Base-by-base conservation (phyloP, 164 flowering plant genomes). In the Chimonanthus salicifolius region DNA sequence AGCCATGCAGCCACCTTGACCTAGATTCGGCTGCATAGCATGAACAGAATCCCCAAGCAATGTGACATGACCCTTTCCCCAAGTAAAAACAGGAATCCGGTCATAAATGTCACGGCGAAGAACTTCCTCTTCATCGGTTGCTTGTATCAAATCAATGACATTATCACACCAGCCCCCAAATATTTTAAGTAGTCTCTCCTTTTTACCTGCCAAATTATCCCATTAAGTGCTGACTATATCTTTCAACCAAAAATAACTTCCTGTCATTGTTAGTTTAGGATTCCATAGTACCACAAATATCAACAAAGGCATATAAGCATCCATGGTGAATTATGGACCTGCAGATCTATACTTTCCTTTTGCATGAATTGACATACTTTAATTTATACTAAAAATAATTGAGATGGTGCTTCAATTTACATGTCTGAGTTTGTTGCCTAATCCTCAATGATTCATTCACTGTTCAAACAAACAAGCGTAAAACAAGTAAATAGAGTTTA, bases 1-100 rank as follows among this genome's bases (percentile, higher is more conserved):
- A 13, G 83, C 85, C 85, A 83, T 81, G 74, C 85, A 83, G 44
- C 85, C 85, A 10, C 85, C 85, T 68, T 83, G 85, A 45, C 85
- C 85, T 3, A 83, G 64, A 83, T 83, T 83, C 62, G 85, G 83
- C 50, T 83, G 85, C 83, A 83, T 79, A 1, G 85, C 71, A 67
- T 83, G 85, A 66, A 76, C 81, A 49, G 83, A 72, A 75, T 83
- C 85, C 13, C 85, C 85, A 44, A 83, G 65, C 18, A 83, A 50
- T 47, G 83, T 83, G 48, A 83, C 83, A 71, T 74, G 75, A 0
- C 83, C 80, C 58, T 54, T 73, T 20, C 85, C 78, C 83, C 82
- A 79, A 11, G 67, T 51, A 20, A 58, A 69, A 11, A 80, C 74
- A 68, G 76, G 74, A 68, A 75, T 76, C 64, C 79, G 69, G 48